Conservation (phyloP, 2,329 filamentous ascomycete species). For the Pseudogymnoascus sp. region DNA sequence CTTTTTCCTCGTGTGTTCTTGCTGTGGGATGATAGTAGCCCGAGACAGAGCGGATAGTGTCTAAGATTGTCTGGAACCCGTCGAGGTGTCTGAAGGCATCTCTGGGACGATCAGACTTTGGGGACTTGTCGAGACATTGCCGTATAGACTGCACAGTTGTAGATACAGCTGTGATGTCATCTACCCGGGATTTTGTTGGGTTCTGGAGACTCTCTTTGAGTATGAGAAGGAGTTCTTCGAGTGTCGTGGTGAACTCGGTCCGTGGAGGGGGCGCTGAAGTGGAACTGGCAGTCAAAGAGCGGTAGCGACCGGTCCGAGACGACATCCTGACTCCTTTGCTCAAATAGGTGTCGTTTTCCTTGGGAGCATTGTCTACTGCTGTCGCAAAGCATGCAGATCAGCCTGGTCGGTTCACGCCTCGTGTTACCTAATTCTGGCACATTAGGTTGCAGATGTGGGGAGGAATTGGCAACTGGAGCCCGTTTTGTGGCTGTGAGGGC, state of each 20-base stretch:
- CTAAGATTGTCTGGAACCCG: conserved; percentile 70
- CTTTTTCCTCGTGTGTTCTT: conserved; percentile 54
- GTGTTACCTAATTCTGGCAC: conserved; percentile 4
- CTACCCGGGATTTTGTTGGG: background rate
- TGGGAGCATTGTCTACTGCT: background rate
- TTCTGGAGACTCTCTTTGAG: conserved; percentile 1
- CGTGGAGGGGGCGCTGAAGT: conserved; percentile 38
- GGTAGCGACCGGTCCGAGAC: conserved; percentile 48
- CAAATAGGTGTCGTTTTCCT: background rate
- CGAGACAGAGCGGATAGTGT: conserved; percentile 61
- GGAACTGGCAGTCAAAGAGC: conserved; percentile 58
- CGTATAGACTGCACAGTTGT: conserved; percentile 22
- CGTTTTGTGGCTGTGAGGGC: background rate
- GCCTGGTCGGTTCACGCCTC: background rate
- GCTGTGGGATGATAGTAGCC: conserved; percentile 68
- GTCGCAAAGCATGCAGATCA: background rate
- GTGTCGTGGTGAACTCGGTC: conserved; percentile 54
- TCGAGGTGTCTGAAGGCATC: conserved; percentile 76
- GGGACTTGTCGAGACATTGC: conserved; percentile 34
- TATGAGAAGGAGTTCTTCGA: conserved; percentile 43
- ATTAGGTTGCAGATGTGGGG: background rate
- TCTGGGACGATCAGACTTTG: conserved; percentile 46
- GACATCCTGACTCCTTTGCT: conserved; percentile 38
- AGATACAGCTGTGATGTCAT: background rate
- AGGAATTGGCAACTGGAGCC: background rate